phyloP scores from a whole-genome alignment of 805 yeast species.

The Yarrowia bubula region DNA sequence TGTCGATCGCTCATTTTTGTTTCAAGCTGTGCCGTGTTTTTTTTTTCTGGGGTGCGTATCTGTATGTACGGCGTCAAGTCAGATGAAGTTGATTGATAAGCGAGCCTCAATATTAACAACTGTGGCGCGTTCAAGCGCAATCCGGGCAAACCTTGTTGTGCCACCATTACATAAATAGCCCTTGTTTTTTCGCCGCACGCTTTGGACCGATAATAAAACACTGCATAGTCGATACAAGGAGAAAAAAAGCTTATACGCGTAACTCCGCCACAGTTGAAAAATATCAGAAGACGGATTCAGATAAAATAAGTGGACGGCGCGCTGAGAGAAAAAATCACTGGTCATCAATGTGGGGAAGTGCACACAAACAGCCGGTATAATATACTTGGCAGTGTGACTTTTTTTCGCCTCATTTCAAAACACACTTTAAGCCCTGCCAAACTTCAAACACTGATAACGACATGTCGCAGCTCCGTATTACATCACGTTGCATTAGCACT shows the following conservation, averaged over 20 bases:
- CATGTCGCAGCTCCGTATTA: neutral
- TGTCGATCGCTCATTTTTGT: constrained; percentile 16
- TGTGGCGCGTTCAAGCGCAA: constrained; percentile 16
- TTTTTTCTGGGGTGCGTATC: neutral
- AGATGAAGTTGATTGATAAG: constrained; percentile 12
- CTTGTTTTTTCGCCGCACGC: no score
- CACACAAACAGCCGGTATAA: neutral
- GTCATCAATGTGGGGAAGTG: neutral
- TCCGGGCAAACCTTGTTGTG: no score
- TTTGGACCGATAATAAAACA: neutral
- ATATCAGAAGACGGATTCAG: neutral
- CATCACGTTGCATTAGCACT: constrained; percentile 24
- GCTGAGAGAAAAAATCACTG: neutral
- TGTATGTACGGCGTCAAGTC: neutral
- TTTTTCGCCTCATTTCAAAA: no score
- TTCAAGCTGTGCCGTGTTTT: neutral
- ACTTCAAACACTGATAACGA: neutral
- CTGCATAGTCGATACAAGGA: neutral
- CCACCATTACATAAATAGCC: neutral
- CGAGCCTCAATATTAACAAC: neutral
- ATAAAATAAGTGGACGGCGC: no score
- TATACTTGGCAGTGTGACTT: neutral
- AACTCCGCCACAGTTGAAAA: neutral
- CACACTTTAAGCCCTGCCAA: no score
- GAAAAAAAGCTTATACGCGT: neutral